Conservation (phyloP, 2,329 filamentous ascomycete genomes). For the Arachnopeziza araneosa region DNA sequence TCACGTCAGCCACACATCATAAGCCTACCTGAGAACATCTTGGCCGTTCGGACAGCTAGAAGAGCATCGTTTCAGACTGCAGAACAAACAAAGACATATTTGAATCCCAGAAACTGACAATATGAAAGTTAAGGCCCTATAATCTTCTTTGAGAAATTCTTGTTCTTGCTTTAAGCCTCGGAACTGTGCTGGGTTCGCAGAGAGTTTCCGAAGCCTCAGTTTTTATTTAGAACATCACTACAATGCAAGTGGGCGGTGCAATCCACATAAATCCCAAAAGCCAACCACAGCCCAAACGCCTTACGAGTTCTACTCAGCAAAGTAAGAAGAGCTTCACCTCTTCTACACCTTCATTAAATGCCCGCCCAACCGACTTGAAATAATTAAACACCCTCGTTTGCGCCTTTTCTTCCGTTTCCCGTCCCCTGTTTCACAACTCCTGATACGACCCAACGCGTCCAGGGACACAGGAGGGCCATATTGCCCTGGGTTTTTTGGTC, state of each 20-base stretch:
- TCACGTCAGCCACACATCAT: neutral
- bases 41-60: neutral
- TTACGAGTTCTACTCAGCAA: neutral
- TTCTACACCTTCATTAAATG: neutral
- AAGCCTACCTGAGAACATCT: neutral
- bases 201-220: neutral
- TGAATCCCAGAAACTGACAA: neutral
- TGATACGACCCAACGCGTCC: neutral
- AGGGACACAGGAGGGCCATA: neutral
- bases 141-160: neutral
- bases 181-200: neutral
- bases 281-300: neutral
- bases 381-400: neutral
- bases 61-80: neutral
- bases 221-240: neutral
- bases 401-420: neutral
- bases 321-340: neutral
- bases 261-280: neutral
- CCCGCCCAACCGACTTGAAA: neutral
- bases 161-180: too few relatives aligned
- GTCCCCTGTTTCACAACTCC: neutral
- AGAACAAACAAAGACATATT: neutral
- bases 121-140: neutral
- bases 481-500: neutral
- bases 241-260: neutral